Percentiles rank a stretch among this genome's conserved stretches.
These are phyloP conservation scores for Plectosphaerella cucumerina DNA, from an alignment of 2,329 filamentous ascomycete genomes.

Conservation along the genomic window DNA sequence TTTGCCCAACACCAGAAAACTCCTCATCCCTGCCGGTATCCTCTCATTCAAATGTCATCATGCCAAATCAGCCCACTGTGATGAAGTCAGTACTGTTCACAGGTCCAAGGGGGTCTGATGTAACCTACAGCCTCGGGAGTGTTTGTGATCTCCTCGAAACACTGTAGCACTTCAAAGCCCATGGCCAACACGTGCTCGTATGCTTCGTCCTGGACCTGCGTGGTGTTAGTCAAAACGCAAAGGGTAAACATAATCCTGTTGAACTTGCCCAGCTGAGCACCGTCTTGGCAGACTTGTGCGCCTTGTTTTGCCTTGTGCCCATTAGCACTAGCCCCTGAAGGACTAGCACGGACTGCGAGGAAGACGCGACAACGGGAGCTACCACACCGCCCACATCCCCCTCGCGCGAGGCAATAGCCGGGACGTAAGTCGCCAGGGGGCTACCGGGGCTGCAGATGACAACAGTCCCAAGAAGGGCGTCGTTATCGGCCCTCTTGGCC, in stretches of 20 bases:
- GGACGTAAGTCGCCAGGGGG: slow-evolving; percentile 64
- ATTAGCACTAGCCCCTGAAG: slow-evolving; percentile 75
- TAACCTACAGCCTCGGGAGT: slow-evolving; percentile 52
- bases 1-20: no score
- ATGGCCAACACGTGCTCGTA: slow-evolving; percentile 71
- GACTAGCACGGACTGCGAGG: slow-evolving; percentile 64
- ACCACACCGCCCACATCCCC: slow-evolving; percentile 69
- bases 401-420: slow-evolving; percentile 57
- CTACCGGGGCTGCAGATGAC: slow-evolving; percentile 73
- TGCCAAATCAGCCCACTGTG: no score
- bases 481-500: slow-evolving; percentile 65
- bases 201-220: slow-evolving; percentile 63
- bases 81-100: background rate
- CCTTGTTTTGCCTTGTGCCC: slow-evolving; percentile 78
- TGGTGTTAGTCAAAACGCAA: slow-evolving; percentile 10
- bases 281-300: slow-evolving; percentile 67
- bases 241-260: background rate
- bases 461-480: slow-evolving; percentile 71
- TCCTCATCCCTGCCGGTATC: no score
- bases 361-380: slow-evolving; percentile 70
- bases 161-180: slow-evolving; percentile 76
- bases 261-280: slow-evolving; percentile 74
- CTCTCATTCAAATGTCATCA: no score
- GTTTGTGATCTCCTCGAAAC: slow-evolving; percentile 75
- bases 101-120: background rate